These are phyloP conservation scores for Diplodia corticola DNA, from an alignment of 2,329 filamentous ascomycete species.

Conservation along the genomic window DNA sequence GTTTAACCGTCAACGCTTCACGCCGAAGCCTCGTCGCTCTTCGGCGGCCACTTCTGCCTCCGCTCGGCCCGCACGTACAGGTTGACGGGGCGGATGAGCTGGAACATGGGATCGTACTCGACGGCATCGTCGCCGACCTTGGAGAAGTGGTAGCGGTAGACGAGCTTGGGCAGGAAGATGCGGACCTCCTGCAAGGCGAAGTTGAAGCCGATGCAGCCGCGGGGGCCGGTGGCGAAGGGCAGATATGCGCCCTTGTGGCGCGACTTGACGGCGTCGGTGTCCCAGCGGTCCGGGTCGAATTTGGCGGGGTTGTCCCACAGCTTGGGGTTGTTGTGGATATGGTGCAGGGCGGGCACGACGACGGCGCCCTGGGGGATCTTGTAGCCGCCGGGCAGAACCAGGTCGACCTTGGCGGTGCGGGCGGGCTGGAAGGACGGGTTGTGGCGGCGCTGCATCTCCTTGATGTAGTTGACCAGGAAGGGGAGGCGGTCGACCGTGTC, in stretches of 20 bases:
- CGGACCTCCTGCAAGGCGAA: constrained; percentile 64
- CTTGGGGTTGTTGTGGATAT: constrained; percentile 53
- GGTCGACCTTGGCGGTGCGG: constrained; percentile 57
- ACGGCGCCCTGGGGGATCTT: constrained; percentile 54
- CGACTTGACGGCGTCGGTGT: constrained; percentile 54
- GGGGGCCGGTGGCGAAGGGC: constrained; percentile 59
- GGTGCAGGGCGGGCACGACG: constrained; percentile 53
- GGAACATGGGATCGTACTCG: constrained; percentile 62
- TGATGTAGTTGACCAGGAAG: constrained; percentile 60
- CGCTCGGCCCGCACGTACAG: constrained; percentile 54
- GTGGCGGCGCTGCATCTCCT: constrained; percentile 61
- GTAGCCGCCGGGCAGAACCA: constrained; percentile 62
- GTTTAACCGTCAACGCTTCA: not conserved
- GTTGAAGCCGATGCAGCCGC: constrained; percentile 65
- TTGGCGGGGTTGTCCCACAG: constrained; percentile 59
- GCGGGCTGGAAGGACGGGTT: constrained; percentile 63
- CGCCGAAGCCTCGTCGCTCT: not conserved
- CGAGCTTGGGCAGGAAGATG: constrained; percentile 58
- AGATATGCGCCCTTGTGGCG: constrained; percentile 53
- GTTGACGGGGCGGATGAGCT: constrained; percentile 58
- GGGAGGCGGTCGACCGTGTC: constrained; percentile 44
- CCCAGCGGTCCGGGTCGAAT: constrained; percentile 64
- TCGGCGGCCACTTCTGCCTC: constrained; percentile 51
- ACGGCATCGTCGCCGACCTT: constrained; percentile 53
- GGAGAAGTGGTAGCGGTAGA: constrained; percentile 60